Evolutionary conservation across 139 green algal species (phyloP).

Genomic region (Chlamydomonas asymmetrica): DNA sequence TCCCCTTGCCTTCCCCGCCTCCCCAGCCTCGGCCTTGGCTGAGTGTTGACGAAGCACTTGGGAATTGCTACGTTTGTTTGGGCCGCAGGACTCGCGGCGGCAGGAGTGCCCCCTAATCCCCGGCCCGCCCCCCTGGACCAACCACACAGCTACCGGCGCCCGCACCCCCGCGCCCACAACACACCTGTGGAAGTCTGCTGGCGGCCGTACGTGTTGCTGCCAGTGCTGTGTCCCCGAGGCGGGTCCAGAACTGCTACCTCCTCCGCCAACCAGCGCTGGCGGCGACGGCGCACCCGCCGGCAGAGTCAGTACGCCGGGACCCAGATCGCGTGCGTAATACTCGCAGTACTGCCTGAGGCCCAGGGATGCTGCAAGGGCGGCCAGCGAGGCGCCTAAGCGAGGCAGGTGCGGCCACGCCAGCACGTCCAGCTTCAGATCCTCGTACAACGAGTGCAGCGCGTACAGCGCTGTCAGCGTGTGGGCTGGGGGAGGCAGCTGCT

Average conservation of each 20-base stretch:
- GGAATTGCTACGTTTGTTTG: no score
- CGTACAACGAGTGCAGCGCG: constrained; percentile 72
- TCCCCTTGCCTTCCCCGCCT: no score
- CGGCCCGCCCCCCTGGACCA: no score
- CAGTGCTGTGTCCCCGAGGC: neutral
- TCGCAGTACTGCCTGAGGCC: constrained; percentile 47
- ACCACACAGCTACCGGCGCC: no score
- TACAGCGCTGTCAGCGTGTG: constrained; percentile 34
- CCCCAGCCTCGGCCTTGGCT: no score
- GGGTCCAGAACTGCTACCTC: neutral
- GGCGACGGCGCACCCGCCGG: constrained; percentile 10
- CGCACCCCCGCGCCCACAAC: no score
- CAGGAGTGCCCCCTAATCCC: no score
- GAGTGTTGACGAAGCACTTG: no score
- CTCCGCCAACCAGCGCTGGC: neutral
- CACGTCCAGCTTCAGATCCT: constrained; percentile 72
- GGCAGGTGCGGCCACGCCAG: constrained; percentile 55
- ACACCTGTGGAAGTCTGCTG: constrained; percentile 24
- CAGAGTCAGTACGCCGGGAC: constrained; percentile 13
- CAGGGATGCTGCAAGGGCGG: constrained; percentile 26
- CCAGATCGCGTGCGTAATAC: constrained; percentile 66
- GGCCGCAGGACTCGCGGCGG: no score
- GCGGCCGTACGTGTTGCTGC: constrained; percentile 10
- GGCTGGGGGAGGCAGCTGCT: neutral
- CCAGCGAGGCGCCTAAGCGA: constrained; percentile 38